Base-by-base conservation (phyloP, 1,284 basidiomycete genomes). In the Cryptococcus sp. region DNA sequence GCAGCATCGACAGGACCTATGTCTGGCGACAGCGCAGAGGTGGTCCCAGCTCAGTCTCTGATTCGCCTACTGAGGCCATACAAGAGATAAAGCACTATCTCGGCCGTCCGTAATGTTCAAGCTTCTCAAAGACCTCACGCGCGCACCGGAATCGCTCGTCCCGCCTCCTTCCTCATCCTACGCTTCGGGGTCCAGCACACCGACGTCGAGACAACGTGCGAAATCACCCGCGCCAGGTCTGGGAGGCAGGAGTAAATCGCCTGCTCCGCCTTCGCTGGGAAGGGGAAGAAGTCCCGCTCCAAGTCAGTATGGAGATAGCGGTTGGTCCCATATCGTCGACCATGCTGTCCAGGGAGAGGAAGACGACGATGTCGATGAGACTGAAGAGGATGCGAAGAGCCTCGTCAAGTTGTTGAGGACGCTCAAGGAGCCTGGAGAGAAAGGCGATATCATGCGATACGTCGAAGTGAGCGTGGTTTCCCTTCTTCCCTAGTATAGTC, bases 61-160 rank as follows among this genome's bases (percentile, higher is more conserved):
- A n/a, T n/a, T n/a, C n/a, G n/a, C n/a, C n/a, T n/a, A n/a, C n/a
- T 2, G 31, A 35, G 31, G 10, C 31, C 8, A 2, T 35, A 8
- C 31, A 13, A 35, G 2, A 35, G 31, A 35, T 35, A 35, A 35
- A 35, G 5, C 31, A 35, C 31, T 13, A 5, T 2, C 8, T 8
- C 10, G 8, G 31, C 8, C 13, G 31, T 17, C 27, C 56, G 44
- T 53, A 31, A 77, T 77, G 75, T 76, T 77, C 70, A 76, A 76
- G 65, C 70, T 77, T 25, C 51, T 77, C 64, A 77, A 76, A 59
- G 75, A 77, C 51, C 69, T 77, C 51, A 73, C 75, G 1, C 63
- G 73, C 38, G 59, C 72, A 3, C 74, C 74, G 11, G 72, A 73
- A 56, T 57, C 69, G 19, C 65, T 76, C 11, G 53, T 61, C 7